These are phyloP conservation scores for Neocatenulostroma microsporum DNA, from an alignment of 2,329 filamentous ascomycete genomes.

Conservation along the genomic window DNA sequence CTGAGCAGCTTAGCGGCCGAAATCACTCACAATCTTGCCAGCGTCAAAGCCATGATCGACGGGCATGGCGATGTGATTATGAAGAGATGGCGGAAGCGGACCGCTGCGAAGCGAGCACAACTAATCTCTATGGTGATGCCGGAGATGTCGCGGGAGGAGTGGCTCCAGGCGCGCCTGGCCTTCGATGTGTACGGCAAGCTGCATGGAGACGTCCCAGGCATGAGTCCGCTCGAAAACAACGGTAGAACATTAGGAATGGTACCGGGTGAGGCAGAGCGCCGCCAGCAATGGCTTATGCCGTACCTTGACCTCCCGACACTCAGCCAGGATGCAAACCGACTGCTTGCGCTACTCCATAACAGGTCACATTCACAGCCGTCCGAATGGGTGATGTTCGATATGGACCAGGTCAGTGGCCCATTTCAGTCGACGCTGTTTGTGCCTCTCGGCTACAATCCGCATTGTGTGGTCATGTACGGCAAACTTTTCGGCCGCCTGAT, in stretches of 20 bases:
- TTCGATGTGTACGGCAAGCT: too few species aligned
- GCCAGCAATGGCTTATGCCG: conserved; percentile 1
- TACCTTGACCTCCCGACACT: conserved; percentile 12
- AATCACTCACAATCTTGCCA: background rate
- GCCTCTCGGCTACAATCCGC: conserved; percentile 12
- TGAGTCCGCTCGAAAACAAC: too few species aligned
- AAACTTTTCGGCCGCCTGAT: conserved; percentile 8
- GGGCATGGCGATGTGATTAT: conserved; percentile 8
- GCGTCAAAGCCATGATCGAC: background rate
- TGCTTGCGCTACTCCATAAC: conserved; percentile 13
- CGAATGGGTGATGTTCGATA: conserved; percentile 13
- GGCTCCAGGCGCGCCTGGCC: background rate
- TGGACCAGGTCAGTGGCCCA: conserved; percentile 1
- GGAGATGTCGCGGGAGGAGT: conserved; percentile 7
- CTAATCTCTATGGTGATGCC: conserved; percentile 9
- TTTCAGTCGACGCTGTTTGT: too few species aligned
- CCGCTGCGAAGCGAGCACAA: conserved; percentile 7
- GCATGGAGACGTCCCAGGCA: too few species aligned
- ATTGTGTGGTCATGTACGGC: conserved; percentile 12
- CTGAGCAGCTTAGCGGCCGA: too few species aligned
- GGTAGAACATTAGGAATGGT: too few species aligned
- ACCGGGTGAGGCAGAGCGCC: too few species aligned
- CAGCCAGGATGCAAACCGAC: conserved; percentile 3
- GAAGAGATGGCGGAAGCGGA: conserved; percentile 10
- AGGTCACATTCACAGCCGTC: conserved; percentile 6